These are phyloP conservation scores for Misopates orontium DNA, from an alignment of 257 asterid species.

Conservation along the genomic window DNA sequence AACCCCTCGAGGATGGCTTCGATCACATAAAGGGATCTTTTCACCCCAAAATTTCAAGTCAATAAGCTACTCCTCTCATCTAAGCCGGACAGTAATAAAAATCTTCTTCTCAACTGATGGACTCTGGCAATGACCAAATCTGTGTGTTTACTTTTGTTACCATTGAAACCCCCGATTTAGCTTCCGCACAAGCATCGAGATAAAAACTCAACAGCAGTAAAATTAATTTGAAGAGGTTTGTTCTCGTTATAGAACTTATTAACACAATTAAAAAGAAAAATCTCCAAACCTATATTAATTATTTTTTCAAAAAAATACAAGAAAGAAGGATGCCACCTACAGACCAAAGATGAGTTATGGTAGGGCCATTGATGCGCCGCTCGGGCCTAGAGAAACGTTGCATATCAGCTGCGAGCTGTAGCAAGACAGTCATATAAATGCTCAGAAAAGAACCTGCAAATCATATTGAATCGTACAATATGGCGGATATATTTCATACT, in stretches of 20 bases:
- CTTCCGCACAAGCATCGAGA: too few species aligned
- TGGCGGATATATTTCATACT: slow-evolving; percentile 40
- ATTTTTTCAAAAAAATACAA: not conserved
- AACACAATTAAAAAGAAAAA: not conserved
- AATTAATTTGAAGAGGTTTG: not conserved
- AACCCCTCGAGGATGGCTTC: too few species aligned
- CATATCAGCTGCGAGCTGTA: slow-evolving; percentile 98
- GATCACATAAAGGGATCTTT: too few species aligned
- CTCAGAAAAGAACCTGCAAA: slow-evolving; percentile 23
- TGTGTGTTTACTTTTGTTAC: too few species aligned
- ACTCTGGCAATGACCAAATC: too few species aligned
- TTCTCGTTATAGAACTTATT: not conserved
- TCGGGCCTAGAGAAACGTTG: slow-evolving; percentile 99
- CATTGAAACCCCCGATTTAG: too few species aligned
- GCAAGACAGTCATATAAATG: slow-evolving; percentile 35
- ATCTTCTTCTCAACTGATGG: too few species aligned
- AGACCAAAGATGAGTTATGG: slow-evolving; percentile 96
- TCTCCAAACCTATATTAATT: too few species aligned
- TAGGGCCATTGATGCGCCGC: slow-evolving; percentile 96
- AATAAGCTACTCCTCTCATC: too few species aligned
- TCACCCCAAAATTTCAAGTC: too few species aligned
- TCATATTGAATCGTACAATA: not conserved
- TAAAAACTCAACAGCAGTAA: not conserved
- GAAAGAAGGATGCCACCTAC: slow-evolving; percentile 27
- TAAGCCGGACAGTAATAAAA: too few species aligned